Evolutionary conservation across 2,329 filamentous ascomycete genomes (phyloP), one percentile per base, ranked within the genome.

Genomic region (Calycina herbarum): DNA sequence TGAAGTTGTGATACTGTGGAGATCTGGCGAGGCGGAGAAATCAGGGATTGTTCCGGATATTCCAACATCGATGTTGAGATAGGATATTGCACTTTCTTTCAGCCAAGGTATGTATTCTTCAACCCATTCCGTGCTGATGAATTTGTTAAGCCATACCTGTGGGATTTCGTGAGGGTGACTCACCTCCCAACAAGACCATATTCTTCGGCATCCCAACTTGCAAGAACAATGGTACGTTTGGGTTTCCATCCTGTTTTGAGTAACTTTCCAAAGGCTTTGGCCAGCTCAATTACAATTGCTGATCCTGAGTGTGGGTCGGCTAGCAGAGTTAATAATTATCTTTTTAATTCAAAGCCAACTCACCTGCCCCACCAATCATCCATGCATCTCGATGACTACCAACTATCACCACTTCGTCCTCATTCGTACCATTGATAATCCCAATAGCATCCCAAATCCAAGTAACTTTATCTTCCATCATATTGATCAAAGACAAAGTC

Each of bases 371-470:
- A 24, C 91, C 91, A 13, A 91, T 91, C 15, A 88, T 87, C 91
- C 92, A 94, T 0, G 93, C 90, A 77, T 96, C 93, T 38, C 92
- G 87, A 74, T 96, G 93, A 74, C 96, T 96, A 6, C 93, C 93
- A 27, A 97, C 79, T 2, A 97, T 83, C 38, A 97, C 82, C 0
- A 95, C 91, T 74, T 97, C 93, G 72, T 96, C 88, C 0, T 88
- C 82, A 56, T 94, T 87, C 0, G 89, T 89, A 13, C 94, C 94
- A 72, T 96, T 96, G 76, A 97, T 90, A 58, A 94, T 82, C 38
- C 93, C 94, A 69, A 97, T 93, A 2, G 94, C 91, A 74, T 97
- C 90, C 91, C 92, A 96, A 62, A 94, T 81, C 4, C 90, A 89
- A 0, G 89, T 94, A 1, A 85, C 93, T 15, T 24, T 59, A 29